phyloP scores from a whole-genome alignment of 345 rosid species.

The Sisymbrium altissimum region DNA sequence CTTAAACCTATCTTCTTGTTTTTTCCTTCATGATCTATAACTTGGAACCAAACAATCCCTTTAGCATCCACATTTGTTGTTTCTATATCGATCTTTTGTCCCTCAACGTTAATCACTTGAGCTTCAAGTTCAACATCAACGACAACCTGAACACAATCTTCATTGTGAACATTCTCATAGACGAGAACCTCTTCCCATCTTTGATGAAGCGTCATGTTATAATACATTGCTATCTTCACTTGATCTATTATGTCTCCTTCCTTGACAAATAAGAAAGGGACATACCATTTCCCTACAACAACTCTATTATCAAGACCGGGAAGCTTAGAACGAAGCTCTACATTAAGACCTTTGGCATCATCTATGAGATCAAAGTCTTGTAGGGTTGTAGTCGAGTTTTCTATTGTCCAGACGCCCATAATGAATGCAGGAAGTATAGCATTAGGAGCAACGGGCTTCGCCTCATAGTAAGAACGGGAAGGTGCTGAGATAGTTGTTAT shows the following conservation, averaged over 20 bases:
- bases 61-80: slow-evolving; percentile 22
- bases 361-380: slow-evolving; percentile 31
- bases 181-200: slow-evolving; percentile 48
- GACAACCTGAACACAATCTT: slow-evolving; percentile 11
- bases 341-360: slow-evolving; percentile 54
- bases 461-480: slow-evolving; percentile 14
- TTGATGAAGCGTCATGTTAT: slow-evolving; percentile 59
- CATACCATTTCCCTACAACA: slow-evolving; percentile 59
- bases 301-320: slow-evolving; percentile 31
- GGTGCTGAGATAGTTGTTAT: not conserved
- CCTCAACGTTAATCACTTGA: slow-evolving; percentile 34
- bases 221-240: slow-evolving; percentile 40
- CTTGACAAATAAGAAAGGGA: slow-evolving; percentile 54
- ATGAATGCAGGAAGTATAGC: slow-evolving; percentile 44
- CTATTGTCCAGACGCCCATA: slow-evolving; percentile 39
- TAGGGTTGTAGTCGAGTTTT: slow-evolving; percentile 11
- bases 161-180: slow-evolving; percentile 21
- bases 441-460: slow-evolving; percentile 45
- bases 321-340: slow-evolving; percentile 35
- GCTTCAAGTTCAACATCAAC: slow-evolving; percentile 35
- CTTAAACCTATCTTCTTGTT: slow-evolving; percentile 42
- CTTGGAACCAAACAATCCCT: slow-evolving; percentile 43
- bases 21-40: not conserved
- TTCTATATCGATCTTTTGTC: slow-evolving; percentile 11
- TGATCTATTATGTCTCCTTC: slow-evolving; percentile 42